Conservation (phyloP, 352 stramenopile genomes). For the Phytophthora cajani region DNA sequence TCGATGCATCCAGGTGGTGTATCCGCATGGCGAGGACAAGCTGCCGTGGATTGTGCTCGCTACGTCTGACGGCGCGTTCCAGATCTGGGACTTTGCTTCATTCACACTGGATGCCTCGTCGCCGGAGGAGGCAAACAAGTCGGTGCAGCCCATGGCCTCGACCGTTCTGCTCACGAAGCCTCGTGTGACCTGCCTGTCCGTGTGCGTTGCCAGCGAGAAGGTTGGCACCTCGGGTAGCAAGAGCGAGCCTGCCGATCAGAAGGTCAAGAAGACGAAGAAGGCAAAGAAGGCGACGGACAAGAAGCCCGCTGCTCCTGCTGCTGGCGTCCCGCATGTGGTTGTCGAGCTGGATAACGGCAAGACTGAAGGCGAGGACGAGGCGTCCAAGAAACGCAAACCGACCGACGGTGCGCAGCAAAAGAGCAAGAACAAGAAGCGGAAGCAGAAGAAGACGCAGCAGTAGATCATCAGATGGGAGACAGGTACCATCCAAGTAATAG, state of each 20-base stretch:
- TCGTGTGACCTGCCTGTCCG: conserved; percentile 78
- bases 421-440: conserved; percentile 35
- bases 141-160: conserved; percentile 62
- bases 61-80: conserved; percentile 76
- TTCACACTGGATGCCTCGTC: conserved; percentile 60
- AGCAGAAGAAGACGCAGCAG: conserved; percentile 38
- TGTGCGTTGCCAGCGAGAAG: conserved; percentile 49
- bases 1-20: conserved; percentile 78
- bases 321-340: conserved; percentile 62
- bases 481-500: conserved; percentile 23
- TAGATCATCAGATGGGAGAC: conserved; percentile 11
- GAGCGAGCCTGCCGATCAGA: conserved; percentile 18
- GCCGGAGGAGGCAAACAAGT: conserved; percentile 65
- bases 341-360: conserved; percentile 65
- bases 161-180: conserved; percentile 74
- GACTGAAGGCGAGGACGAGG: conserved; percentile 6
- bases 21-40: conserved; percentile 59
- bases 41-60: conserved; percentile 78
- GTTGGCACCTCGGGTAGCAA: conserved; percentile 15
- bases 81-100: conserved; percentile 80
- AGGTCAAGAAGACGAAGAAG: conserved; percentile 57
- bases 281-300: conserved; percentile 39
- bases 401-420: conserved; percentile 17
- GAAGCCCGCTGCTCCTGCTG: conserved; percentile 32
- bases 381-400: conserved; percentile 36